phyloP scores from a whole-genome alignment of 169 alveolate genomes.

The Plasmodium coatneyi region DNA sequence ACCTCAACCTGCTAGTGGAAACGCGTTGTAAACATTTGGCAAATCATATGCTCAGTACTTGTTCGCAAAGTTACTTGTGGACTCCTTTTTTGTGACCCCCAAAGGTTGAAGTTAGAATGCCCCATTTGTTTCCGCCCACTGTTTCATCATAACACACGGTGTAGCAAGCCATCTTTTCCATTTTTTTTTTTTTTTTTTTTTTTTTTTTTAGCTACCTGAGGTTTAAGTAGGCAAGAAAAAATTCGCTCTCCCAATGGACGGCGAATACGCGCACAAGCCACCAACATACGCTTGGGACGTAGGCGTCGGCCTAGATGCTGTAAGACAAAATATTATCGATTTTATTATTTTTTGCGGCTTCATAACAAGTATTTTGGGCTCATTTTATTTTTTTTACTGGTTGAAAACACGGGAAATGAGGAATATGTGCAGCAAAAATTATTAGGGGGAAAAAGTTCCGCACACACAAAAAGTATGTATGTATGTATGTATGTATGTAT shows the following conservation, averaged over 20 bases:
- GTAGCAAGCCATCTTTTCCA: not conserved
- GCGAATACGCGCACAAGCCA: slow-evolving; percentile 45
- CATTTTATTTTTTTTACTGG: slow-evolving; percentile 70
- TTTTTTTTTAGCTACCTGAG: not conserved
- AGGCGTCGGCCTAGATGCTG: slow-evolving; percentile 6
- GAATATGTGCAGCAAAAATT: slow-evolving; percentile 43
- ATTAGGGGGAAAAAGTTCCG: slow-evolving; percentile 18
- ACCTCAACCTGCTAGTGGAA: not conserved
- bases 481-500: not conserved
- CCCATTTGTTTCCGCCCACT: not conserved
- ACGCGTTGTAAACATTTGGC: not conserved
- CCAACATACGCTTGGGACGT: slow-evolving; percentile 40
- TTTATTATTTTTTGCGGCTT: slow-evolving; percentile 47
- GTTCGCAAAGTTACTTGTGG: not conserved
- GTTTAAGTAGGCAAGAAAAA: not conserved
- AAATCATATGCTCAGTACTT: not conserved
- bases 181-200: not conserved
- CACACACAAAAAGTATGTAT: not conserved
- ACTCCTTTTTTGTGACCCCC: not conserved
- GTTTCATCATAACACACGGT: not conserved
- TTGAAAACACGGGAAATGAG: slow-evolving; percentile 41
- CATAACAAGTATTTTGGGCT: slow-evolving; percentile 49
- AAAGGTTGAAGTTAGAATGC: not conserved
- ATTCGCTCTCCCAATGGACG: slow-evolving; percentile 22
- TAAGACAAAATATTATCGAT: slow-evolving; percentile 42